These are phyloP conservation scores for Tubosaeta sp. DNA, from an alignment of 768 basidiomycete genomes.

Conservation along the genomic window DNA sequence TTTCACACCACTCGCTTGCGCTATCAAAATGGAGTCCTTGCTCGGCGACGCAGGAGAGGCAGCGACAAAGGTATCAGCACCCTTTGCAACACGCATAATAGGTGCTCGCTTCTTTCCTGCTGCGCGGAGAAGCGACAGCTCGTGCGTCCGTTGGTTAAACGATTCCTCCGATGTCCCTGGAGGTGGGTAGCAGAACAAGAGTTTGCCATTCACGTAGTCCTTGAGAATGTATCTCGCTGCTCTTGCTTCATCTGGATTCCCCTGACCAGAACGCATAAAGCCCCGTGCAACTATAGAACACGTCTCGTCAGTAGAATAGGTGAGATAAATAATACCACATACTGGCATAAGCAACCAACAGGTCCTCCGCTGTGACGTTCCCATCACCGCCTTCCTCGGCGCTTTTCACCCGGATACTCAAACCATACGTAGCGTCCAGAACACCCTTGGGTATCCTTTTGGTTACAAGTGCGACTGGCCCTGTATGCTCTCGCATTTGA, in stretches of 20 bases:
- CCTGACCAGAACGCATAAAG: conserved; percentile 89
- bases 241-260: conserved; percentile 95
- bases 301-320: conserved; percentile 15
- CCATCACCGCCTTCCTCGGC: conserved; percentile 86
- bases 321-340: conserved; percentile 32
- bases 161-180: conserved; percentile 58
- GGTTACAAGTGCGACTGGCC: conserved; percentile 73
- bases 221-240: conserved; percentile 91
- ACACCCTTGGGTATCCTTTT: conserved; percentile 77
- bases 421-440: conserved; percentile 87
- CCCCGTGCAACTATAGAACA: conserved; percentile 78
- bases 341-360: conserved; percentile 92
- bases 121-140: conserved; percentile 52
- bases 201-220: conserved; percentile 93
- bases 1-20: conserved; percentile 41
- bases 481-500: conserved; percentile 91
- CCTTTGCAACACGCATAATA: conserved; percentile 76
- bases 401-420: conserved; percentile 60
- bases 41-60: not conserved
- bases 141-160: conserved; percentile 74
- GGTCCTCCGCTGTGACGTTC: conserved; percentile 66
- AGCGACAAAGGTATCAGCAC: conserved; percentile 77
- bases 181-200: conserved; percentile 89
- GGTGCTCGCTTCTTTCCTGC: conserved; percentile 88
- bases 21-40: conserved; percentile 23